Percentiles rank a stretch among this genome's conserved stretches.
These are phyloP conservation scores for Xerocomus potaroensis DNA, from an alignment of 768 basidiomycete genomes.

Conservation along the genomic window DNA sequence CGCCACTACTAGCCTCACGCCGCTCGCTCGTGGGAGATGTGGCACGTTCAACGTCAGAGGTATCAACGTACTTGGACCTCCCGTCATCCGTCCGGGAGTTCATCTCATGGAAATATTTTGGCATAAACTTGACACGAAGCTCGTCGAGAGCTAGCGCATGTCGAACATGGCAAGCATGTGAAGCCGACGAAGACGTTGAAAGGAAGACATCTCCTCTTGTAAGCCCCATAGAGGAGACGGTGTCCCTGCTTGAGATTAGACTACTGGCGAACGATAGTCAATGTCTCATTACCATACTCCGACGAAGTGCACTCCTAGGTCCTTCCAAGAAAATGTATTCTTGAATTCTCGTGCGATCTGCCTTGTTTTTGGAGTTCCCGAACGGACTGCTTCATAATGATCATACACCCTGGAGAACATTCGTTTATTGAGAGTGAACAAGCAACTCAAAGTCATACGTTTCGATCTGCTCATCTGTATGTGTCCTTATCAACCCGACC, in stretches of 20 bases:
- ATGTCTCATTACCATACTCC: conserved; percentile 43
- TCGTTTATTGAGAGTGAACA: neutral
- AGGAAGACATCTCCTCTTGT: conserved; percentile 42
- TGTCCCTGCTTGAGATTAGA: conserved; percentile 45
- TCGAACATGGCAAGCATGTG: conserved; percentile 53
- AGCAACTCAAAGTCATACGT: conserved; percentile 3
- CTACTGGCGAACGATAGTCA: neutral
- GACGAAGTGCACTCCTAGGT: conserved; percentile 45
- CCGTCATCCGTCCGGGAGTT: conserved; percentile 17
- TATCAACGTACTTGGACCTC: conserved; percentile 8
- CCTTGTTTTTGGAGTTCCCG: conserved; percentile 16
- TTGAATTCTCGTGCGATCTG: conserved; percentile 35
- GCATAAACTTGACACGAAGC: conserved; percentile 55
- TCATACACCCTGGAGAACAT: conserved; percentile 13
- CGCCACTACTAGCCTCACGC: neutral
- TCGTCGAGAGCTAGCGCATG: conserved; percentile 68
- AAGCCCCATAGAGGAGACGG: conserved; percentile 59
- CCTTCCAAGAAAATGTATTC: conserved; percentile 40
- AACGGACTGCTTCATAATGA: conserved; percentile 16
- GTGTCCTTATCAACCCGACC: conserved; percentile 32
- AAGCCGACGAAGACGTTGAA: conserved; percentile 56
- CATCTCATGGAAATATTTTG: conserved; percentile 33
- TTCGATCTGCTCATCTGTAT: conserved; percentile 32
- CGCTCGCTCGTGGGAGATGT: neutral
- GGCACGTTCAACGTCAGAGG: neutral